Base-by-base conservation (phyloP, 2,329 filamentous ascomycete species). In the Mycosphaerella sp. region DNA sequence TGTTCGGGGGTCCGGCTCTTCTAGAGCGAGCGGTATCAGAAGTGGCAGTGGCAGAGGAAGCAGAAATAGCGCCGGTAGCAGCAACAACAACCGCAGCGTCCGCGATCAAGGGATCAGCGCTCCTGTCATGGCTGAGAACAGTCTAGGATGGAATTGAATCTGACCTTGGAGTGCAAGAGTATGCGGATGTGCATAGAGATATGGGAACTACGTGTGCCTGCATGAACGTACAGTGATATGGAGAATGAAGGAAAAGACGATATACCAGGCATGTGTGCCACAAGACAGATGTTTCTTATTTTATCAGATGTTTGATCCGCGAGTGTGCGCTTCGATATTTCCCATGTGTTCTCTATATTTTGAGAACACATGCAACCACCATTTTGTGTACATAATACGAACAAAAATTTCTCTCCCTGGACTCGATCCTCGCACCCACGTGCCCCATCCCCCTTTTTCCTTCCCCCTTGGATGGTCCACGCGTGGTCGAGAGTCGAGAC, bases 51-150 rank as follows among this genome's bases (percentile, higher is more conserved):
- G 71, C 41, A 57, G 66, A 56, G 62, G 65, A 35, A 71, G 68
- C 44, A 64, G 68, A 44, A 64, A 68, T 44, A 66, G 70, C 44
- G 70, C 69, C 50, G 74, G 80, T 62, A 81, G 85, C 49, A 90
- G 86, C 66, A 86, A 85, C 59, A 79, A 82, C 53, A 79, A 76
- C 59, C 78, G 78, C 44, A 84, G 78, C 59, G 77, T 80, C 49
- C 74, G 84, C 56, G 84, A 82, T 49, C 79, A 82, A 64, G 80
- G 85, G 70, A 95, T 96, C 68, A 94, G 87, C 55, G 87, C 88
- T 30, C 90, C 90, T 3, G 86, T 95, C 57, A 90, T 90, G 70
- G 86, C 89, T 3, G 89, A 94, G 75, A 96, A 96, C 78, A 95
- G 89, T 45, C 80, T 96, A 59, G 90, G 90, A 64, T 96, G 90